Evolutionary conservation across 2,329 filamentous ascomycete genomes (phyloP).

Genomic region (Cadophora gregata): DNA sequence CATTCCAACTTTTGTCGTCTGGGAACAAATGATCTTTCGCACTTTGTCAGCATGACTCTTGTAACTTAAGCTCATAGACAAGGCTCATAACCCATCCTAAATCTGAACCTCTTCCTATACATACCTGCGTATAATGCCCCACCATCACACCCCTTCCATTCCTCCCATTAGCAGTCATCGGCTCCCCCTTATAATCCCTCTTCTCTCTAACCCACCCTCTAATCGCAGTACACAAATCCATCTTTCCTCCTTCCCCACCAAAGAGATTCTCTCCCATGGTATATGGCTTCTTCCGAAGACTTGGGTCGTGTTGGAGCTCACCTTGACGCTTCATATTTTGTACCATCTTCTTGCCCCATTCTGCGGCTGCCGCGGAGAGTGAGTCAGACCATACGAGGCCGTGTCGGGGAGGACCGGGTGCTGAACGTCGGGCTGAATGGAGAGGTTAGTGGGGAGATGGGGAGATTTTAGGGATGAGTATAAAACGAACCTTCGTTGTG

Average conservation of each 20-base stretch:
- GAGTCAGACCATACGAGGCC: neutral
- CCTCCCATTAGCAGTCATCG: neutral
- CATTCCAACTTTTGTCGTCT: neutral
- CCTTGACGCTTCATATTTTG: neutral
- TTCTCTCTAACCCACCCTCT: neutral
- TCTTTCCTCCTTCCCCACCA: neutral
- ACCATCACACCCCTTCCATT: neutral
- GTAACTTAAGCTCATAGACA: too few relatives aligned
- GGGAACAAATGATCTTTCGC: neutral
- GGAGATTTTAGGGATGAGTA: neutral
- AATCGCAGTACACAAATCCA: neutral
- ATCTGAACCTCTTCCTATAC: too few relatives aligned
- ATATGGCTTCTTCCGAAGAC: neutral
- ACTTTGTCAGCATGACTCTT: neutral
- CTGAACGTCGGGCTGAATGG: neutral
- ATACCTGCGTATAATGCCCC: neutral
- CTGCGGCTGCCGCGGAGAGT: neutral
- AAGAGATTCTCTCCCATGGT: neutral
- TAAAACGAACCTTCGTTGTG: neutral
- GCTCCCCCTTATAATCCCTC: neutral
- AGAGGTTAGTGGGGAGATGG: too few relatives aligned
- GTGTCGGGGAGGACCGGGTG: neutral
- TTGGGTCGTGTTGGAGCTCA: neutral
- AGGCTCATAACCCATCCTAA: too few relatives aligned
- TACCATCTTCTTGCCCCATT: neutral